Evolutionary conservation across 352 stramenopile genomes (phyloP).

Genomic region (Phytophthora sp.): DNA sequence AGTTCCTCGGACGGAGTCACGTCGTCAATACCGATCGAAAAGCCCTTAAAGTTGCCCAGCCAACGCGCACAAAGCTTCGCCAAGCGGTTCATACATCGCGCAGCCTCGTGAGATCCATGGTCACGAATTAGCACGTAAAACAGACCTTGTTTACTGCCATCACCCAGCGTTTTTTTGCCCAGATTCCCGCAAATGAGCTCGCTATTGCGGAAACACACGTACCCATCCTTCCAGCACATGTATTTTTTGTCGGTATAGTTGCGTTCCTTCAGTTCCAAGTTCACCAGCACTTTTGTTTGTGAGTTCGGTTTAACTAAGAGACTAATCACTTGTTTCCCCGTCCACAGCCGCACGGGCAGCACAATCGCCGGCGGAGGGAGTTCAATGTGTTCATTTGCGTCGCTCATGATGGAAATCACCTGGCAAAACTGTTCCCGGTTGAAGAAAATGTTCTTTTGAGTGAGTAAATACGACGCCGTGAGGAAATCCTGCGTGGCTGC

Average conservation of each 20-base stretch:
- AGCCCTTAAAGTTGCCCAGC: conserved; percentile 96
- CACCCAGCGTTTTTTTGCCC: conserved; percentile 98
- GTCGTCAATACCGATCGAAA: conserved; percentile 99
- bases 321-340: conserved; percentile 97
- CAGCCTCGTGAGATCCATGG: conserved; percentile 91
- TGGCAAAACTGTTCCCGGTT: conserved; percentile 96
- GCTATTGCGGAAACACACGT: conserved; percentile 96
- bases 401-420: conserved; percentile 94
- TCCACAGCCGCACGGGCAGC: conserved; percentile 93
- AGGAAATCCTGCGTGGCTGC: conserved; percentile 99
- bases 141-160: conserved; percentile 98
- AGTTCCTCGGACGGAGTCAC: conserved; percentile 97
- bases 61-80: conserved; percentile 98
- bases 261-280: conserved; percentile 94
- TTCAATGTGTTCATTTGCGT: conserved; percentile 96
- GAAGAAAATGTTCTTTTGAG: conserved; percentile 99
- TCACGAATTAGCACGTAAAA: conserved; percentile 99
- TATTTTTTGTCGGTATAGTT: conserved; percentile 95
- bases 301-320: conserved; percentile 90
- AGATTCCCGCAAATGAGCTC: conserved; percentile 98
- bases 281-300: conserved; percentile 80
- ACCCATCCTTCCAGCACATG: conserved; percentile 99
- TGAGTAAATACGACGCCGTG: conserved; percentile 98
- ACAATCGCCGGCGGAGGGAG: conserved; percentile 79
- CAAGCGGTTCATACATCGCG: conserved; percentile 97